Evolutionary conservation across 176 grass and related monocot species (phyloP).

Genomic region (Bromus sterilis): DNA sequence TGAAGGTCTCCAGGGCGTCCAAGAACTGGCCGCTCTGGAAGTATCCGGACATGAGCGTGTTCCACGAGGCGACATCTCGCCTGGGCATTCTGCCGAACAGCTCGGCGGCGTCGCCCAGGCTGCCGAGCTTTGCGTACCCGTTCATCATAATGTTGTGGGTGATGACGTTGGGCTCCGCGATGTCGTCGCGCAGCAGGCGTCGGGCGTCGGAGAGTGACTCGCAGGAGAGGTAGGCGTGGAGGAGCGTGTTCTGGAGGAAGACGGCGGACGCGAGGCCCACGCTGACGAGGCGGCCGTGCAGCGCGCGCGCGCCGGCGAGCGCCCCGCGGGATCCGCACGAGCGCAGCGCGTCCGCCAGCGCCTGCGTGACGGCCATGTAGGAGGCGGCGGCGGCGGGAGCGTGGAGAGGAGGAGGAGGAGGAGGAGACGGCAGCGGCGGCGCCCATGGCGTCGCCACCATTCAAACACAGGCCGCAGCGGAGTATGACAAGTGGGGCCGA

Average conservation of each 20-base stretch:
- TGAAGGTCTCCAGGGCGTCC: conserved; percentile 35
- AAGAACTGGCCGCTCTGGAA: conserved; percentile 34
- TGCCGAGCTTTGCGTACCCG: conserved; percentile 47
- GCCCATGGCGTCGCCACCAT: conserved; percentile 78
- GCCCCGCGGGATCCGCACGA: conserved; percentile 31
- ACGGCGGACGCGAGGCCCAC: conserved; percentile 61
- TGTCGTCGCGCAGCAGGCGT: conserved; percentile 36
- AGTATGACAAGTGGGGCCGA: conserved; percentile 20
- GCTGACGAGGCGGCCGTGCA: conserved; percentile 71
- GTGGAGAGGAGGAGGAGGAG: not conserved
- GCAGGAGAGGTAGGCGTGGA: conserved; percentile 74
- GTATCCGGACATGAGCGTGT: conserved; percentile 79
- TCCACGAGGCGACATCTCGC: conserved; percentile 73
- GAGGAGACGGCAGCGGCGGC: conserved; percentile 15
- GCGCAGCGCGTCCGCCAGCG: conserved; percentile 48
- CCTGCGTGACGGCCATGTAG: conserved; percentile 77
- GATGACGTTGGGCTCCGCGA: conserved; percentile 52
- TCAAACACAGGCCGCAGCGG: conserved; percentile 43
- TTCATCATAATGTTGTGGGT: conserved; percentile 82
- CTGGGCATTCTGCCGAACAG: conserved; percentile 81
- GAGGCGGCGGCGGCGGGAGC: conserved; percentile 7
- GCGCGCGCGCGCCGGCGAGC: conserved; percentile 38
- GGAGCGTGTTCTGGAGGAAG: conserved; percentile 92
- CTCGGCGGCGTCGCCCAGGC: conserved; percentile 40
- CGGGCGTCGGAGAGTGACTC: conserved; percentile 57